Percentiles rank a stretch among this genome's conserved stretches.
These are phyloP conservation scores for Pouteria glomerata DNA, from an alignment of 148 eudicot genomes.

Conservation along the genomic window DNA sequence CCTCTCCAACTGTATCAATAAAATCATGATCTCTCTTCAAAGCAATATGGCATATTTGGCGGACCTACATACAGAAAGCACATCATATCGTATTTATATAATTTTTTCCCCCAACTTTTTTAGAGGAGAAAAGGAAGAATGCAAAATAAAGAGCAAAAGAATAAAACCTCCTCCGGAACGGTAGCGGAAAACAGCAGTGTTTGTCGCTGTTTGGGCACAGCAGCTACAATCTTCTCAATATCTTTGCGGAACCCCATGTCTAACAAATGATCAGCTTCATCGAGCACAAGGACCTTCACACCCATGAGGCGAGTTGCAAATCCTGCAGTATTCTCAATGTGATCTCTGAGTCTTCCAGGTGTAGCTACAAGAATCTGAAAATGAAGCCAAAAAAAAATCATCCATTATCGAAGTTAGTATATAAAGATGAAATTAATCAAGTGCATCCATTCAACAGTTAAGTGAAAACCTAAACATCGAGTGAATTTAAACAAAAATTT, in stretches of 20 bases:
- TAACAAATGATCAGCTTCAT: constrained; percentile 95
- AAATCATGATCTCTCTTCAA: constrained; percentile 85
- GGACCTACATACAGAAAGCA: constrained; percentile 51
- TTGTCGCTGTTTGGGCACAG: constrained; percentile 94
- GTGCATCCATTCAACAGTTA: background rate
- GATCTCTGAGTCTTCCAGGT: constrained; percentile 94
- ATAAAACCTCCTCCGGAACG: constrained; percentile 69
- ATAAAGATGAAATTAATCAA: constrained; percentile 11
- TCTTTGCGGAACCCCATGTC: constrained; percentile 98
- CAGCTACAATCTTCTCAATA: constrained; percentile 74
- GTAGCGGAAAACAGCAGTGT: constrained; percentile 95
- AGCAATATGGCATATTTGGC: constrained; percentile 81
- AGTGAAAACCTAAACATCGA: background rate
- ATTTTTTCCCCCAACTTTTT: background rate
- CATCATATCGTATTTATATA: background rate
- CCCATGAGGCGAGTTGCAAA: constrained; percentile 90
- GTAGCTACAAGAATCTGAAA: constrained; percentile 91
- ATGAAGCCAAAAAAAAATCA: constrained; percentile 4
- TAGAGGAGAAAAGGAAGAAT: background rate
- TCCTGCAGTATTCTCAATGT: constrained; percentile 86
- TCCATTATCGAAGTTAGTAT: background rate
- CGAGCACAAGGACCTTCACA: constrained; percentile 90
- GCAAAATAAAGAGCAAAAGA: constrained; percentile 12
- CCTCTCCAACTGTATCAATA: constrained; percentile 74
- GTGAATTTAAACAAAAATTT: background rate